phyloP scores from a whole-genome alignment of 2,329 filamentous ascomycete genomes.

The Fusarium mundagurra region DNA sequence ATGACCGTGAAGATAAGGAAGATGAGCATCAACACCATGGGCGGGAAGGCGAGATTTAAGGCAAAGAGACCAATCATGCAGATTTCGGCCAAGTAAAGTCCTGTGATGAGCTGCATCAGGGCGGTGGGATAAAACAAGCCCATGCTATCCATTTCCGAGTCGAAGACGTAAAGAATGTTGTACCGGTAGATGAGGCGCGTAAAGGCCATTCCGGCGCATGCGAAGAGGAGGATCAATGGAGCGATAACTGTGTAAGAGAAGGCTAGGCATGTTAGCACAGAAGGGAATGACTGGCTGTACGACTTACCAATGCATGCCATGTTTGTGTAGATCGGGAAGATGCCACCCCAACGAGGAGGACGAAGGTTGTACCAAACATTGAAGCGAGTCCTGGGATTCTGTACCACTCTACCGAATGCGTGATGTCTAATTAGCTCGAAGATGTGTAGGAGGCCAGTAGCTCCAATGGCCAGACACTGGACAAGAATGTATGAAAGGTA shows the following conservation, averaged over 20 bases:
- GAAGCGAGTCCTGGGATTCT: constrained; percentile 84
- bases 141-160: constrained; percentile 85
- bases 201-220: constrained; percentile 77
- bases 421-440: constrained; percentile 67
- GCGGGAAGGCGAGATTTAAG: constrained; percentile 72
- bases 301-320: constrained; percentile 79
- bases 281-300: too few relatives aligned
- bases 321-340: constrained; percentile 83
- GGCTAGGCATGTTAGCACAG: constrained; percentile 56
- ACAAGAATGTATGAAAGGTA: constrained; percentile 95
- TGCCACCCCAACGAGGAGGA: constrained; percentile 83
- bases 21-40: constrained; percentile 78
- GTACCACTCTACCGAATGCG: constrained; percentile 76
- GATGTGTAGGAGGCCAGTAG: constrained; percentile 76
- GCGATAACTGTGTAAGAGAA: constrained; percentile 89
- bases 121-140: constrained; percentile 89
- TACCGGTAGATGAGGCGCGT: constrained; percentile 92
- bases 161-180: constrained; percentile 88
- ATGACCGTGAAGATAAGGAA: constrained; percentile 80
- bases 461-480: constrained; percentile 84
- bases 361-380: constrained; percentile 78
- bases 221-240: constrained; percentile 85
- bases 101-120: constrained; percentile 84
- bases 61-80: constrained; percentile 88
- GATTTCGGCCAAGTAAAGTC: constrained; percentile 83